Evolutionary conservation across 345 rosid genomes (phyloP), one percentile per base, ranked within the genome.

Genomic region (Kandelia obovata): DNA sequence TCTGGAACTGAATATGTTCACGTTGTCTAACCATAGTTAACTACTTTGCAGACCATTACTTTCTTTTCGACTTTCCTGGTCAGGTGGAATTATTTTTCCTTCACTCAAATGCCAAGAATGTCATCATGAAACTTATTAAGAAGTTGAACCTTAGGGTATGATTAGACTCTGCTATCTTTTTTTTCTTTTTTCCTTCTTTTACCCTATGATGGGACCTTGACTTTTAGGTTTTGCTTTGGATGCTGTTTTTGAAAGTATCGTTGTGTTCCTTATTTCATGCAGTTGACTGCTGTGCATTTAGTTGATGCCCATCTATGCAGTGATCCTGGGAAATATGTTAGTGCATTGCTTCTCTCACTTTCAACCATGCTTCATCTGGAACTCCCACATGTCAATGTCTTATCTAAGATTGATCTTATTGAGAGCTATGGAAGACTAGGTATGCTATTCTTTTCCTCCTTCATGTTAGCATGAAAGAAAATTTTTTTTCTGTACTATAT

Each of bases 21-120:
- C 7, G 1, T 25, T 58, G 2, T 69, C 57, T 80, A 71, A 73
- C 26, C 23, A 4, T 7, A 61, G 77, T 52, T 26, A 56, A 61
- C 66, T 73, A 43, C 68, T 74, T 35, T 85, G 85, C 95, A 92
- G 99, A 92, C 73, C 96, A 92, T 81, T 92, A 92, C 83, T 81
- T 92, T 74, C 94, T 90, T 67, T 92, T 96, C 77, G 98, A 92
- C 83, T 92, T 96, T 77, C 98, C 99, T 70, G 96, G 97, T 66
- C 99, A 90, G 82, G 98, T 96, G 73, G 99, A 92, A 75, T 71
- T 96, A 32, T 96, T 85, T 79, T 92, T 90, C 76, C 89, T 85
- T 73, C 96, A 90, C 74, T 73, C 92, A 15, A 89, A 79, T 76
- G 90, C 88, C 81, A 92, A 85, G 81, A 92, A 84, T 61, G 82